Base-by-base conservation (phyloP, 371 early-diverging fungal species). In the Mucor irregularis region DNA sequence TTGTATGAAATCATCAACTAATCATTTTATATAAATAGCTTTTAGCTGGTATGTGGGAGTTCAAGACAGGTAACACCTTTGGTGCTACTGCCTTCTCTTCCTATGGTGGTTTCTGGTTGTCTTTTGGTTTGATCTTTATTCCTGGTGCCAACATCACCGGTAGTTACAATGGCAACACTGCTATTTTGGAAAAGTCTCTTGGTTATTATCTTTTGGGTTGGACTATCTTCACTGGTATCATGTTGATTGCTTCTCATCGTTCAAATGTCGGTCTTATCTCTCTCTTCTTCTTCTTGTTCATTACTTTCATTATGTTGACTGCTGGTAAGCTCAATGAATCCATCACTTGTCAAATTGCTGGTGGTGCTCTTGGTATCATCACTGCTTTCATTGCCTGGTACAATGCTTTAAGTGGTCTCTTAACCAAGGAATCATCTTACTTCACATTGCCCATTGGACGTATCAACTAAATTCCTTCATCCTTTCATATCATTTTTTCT, bases 71-170 rank as follows among this genome's bases (percentile, higher is more conserved):
- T 50, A 89, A 88, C 63, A 88, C 87, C n/a, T 89, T 90, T 67
- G 91, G 90, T 54, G 91, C 88, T 25, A 90, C 90, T n/a, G 90
- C 88, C 8, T 91, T 91, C 71, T 77, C 83, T 9, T 80, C 83
- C 19, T 88, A 82, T 61, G 91, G 88, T 58, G 88, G 83, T 29
- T 88, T 88, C 78, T 91, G 90, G 90, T 68, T 91, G 46, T 68
- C 85, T 5, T 90, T 83, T 58, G 87, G 78, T 40, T 66, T 68
- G 25, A 82, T 87, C 38, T 69, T 79, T 35, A 72, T 79, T 28
- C 86, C 89, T 21, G 74, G 74, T 19, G 76, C 83, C 30, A 76
- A 71, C 3, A 62, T 84, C 38, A 54, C 62, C 5, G 64, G 61
- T 2, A 72, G 81, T 1, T 82, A 83, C 39, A 45, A 55, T 1